Evolutionary conservation across 2,329 filamentous ascomycete species (phyloP), one percentile per base, ranked within the genome.

Genomic region (Epichloe aotearoae): DNA sequence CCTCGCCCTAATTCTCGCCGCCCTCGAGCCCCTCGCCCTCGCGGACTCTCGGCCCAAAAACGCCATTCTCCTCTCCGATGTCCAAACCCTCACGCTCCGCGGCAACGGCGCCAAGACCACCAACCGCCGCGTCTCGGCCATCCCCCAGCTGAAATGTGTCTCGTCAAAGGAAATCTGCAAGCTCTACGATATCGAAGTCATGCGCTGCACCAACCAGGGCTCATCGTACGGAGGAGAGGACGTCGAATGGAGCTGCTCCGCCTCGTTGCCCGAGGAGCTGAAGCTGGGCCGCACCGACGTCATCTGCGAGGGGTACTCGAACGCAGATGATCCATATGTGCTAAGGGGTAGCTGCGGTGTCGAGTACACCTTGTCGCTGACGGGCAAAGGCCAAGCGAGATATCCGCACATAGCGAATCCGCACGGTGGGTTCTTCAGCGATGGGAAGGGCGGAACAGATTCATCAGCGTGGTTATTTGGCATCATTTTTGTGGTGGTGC

Each of bases 301-400:
- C 50, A 73, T 89, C 11, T 98, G 93, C 66, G 91, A 98, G 63
- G 91, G 93, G 11, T 97, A 95, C 69, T 72, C 78, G 52, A 74
- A 72, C 14, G 69, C 83, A 1, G 80, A 91, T 45, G 93, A 97
- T 64, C 80, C 81, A 0, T 94, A 88, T 65, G 78, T 97, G n/a
- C 70, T 97, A 50, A 89, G 86, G 61, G 93, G 93, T 20, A 93
- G 86, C 65, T 97, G 91, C 67, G 93, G 86, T 14, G 90, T 95
- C 23, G 88, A 95, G 68, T 97, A 97, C 67, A 76, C 84, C 14
- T 68, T 97, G 6, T 66, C 85, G 0, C 71, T 97, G 49, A 97
- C 90, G 1, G 80, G 84, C 11, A 73, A 76, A 54, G 93, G 93
- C 3, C 82, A 90, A 68, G 68, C 76, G 58, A 79, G 75, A 58